A percentile compares a stretch with the other conserved stretches of the same genome.
These are phyloP conservation scores for Elaeagnus macrophylla DNA, from an alignment of 306 rosid species.

Conservation along the genomic window DNA sequence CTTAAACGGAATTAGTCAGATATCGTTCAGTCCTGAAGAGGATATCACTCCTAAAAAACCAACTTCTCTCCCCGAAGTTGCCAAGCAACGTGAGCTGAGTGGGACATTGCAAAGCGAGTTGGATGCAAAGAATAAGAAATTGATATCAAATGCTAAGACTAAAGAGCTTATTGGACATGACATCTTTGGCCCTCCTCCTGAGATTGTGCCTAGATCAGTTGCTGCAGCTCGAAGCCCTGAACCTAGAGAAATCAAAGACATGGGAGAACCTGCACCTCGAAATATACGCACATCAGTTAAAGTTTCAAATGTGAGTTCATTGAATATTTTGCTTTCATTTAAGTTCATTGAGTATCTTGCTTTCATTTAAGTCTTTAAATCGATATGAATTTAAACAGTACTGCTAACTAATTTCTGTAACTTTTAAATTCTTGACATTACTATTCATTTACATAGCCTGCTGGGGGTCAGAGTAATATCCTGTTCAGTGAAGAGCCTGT, in stretches of 20 bases:
- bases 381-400: not conserved
- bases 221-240: conserved; percentile 39
- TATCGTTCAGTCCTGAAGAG: conserved; percentile 64
- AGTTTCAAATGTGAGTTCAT: conserved; percentile 80
- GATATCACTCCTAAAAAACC: conserved; percentile 58
- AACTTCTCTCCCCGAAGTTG: conserved; percentile 59
- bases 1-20: conserved; percentile 61
- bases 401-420: not conserved
- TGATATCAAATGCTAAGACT: conserved; percentile 56
- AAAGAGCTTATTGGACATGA: conserved; percentile 79
- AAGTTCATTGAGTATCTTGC: conserved; percentile 26
- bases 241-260: conserved; percentile 35
- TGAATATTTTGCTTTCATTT: conserved; percentile 6
- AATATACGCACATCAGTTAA: conserved; percentile 64
- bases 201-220: conserved; percentile 42
- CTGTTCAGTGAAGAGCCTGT: conserved; percentile 72
- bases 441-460: conserved; percentile 45
- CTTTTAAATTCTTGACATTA: not conserved
- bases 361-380: not conserved
- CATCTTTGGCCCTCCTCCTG: conserved; percentile 78
- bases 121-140: conserved; percentile 43
- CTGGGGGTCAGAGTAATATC: conserved; percentile 91
- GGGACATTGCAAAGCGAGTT: conserved; percentile 54
- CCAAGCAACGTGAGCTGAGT: conserved; percentile 89
- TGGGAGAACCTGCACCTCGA: conserved; percentile 41